phyloP scores from a whole-genome alignment of 176 grass and related monocot species.

The Hyparrhenia diplandra region DNA sequence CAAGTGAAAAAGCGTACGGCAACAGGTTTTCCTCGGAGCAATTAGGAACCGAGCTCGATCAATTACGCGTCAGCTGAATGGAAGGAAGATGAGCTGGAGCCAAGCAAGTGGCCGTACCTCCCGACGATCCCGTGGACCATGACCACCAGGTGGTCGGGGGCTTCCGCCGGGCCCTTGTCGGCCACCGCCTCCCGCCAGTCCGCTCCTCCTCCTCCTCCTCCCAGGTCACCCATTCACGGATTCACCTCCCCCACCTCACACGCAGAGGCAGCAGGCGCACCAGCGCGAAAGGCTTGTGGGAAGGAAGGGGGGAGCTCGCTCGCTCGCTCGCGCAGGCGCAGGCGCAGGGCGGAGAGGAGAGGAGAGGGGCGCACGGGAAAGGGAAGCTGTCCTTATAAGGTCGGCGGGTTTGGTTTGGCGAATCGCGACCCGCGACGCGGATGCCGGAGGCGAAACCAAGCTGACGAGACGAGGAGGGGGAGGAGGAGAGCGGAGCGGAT shows the following conservation, averaged over 20 bases:
- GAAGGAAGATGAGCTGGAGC: neutral
- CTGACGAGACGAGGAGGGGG: neutral
- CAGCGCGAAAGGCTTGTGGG: neutral
- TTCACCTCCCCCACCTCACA: neutral
- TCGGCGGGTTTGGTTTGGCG: neutral
- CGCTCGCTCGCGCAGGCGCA: no score
- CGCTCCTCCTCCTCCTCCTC: slow-evolving; percentile 2
- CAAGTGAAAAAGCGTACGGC: neutral
- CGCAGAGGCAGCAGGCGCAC: neutral
- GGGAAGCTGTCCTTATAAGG: neutral
- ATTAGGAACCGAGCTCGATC: neutral
- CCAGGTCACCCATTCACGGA: slow-evolving; percentile 31
- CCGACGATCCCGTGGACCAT: slow-evolving; percentile 81
- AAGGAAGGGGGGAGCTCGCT: neutral
- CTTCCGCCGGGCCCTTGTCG: neutral
- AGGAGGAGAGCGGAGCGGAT: neutral
- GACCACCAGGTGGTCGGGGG: slow-evolving; percentile 55
- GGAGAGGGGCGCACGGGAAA: neutral
- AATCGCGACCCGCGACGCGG: neutral
- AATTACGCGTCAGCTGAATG: slow-evolving; percentile 13
- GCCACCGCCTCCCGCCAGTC: neutral
- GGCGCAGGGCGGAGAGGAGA: neutral
- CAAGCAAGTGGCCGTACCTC: slow-evolving; percentile 27
- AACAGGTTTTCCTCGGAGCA: neutral
- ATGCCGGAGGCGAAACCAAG: neutral